Base-by-base conservation (phyloP, 2,329 filamentous ascomycete genomes). In the Talaromyces sp. region DNA sequence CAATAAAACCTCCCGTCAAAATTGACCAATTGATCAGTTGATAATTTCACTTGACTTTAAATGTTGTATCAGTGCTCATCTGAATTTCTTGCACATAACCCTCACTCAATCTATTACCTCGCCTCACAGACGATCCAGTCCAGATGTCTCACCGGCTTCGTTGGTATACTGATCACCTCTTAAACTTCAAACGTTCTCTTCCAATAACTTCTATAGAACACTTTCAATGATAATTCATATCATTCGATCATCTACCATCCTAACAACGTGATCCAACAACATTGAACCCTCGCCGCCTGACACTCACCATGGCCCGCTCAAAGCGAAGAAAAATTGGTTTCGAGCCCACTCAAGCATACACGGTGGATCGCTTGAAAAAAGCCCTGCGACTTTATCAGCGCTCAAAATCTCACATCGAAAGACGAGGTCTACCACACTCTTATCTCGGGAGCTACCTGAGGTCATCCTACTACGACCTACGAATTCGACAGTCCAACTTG, bases 371-470 rank as follows among this genome's bases (percentile, higher is more conserved):
- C 12, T 57, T 62, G 23, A 23, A 58, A 12, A 42, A 60, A 44
- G 63, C 63, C 0, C 40, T 64, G 30, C 28, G n/a, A 18, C 28
- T 62, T 2, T 64, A 60, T 40, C 40, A 56, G 23, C 59, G 56
- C 6, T 42, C 5, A 12, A 64, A 52, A 52, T 27, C 28, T 14
- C 33, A 30, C 12, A 27, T 70, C 62, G 66, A 66, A 56, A 70
- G 73, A 68, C 63, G 78, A 68, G 61, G 64, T 56, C 60, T 61
- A 16, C 65, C 64, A 14, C 63, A 65, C 54, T 57, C 61, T 57
- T 66, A 66, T 18, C 58, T 59, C 14, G 59, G 56, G 28, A 31
- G 56, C 10, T 62, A 40, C 34, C 30, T 56, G 44, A 40, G 33
- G 58, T 59, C 59, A 4, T 54, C 51, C 66, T 47, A 47, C 81